Evolutionary conservation across 768 basidiomycete genomes (phyloP), one percentile per base, ranked within the genome.

Genomic region (Suillus luteus): DNA sequence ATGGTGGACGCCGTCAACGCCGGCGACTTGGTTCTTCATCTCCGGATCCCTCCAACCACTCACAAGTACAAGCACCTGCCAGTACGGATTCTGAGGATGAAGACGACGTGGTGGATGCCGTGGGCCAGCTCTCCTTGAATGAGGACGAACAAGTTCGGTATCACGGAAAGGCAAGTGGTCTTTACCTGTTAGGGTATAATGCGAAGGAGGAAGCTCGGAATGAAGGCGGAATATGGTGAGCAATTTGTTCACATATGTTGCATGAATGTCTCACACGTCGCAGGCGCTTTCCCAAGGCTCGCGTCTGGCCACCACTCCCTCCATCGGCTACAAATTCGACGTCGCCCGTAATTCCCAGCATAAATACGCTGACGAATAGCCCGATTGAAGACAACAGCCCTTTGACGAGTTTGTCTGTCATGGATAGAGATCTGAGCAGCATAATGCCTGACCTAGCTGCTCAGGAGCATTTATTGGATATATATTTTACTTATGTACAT

Each of bases 401-500:
- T 8, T 55, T 73, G 31, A 14, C 31, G n/a, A 62, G 75, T 27
- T 70, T 72, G 48, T 63, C 71, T 12, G 67, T 71, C 14, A 64
- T 71, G 22, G 75, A 73, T 7, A 78, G 75, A 19, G 81, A 82
- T 22, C 77, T 81, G 22, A 75, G 75, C 55, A 71, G 70, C 14
- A 71, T 77, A 10, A 73, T 95, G n/a, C 93, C 92, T 0, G 79
- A 84, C 24, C 74, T 70, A 5, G 75, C 79, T 3, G 78, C 81
- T 46, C 92, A 94, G 75, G 84, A 91, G 61, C 85, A 86, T 57
- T 79, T 95, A 14, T 75, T 96, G 2, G 82, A 87, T 43, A 77
- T 93, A 0, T 96, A 95, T 75, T 96, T 93, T 74, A 83, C 84
- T 3, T 86, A 91, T 70, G 92, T 95, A 5, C 94, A 96, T 70